Percentiles rank a stretch among this genome's conserved stretches.
Evolutionary conservation across 78 protist genomes (phyloP).

Genomic region (Emiliania huxleyi): DNA sequence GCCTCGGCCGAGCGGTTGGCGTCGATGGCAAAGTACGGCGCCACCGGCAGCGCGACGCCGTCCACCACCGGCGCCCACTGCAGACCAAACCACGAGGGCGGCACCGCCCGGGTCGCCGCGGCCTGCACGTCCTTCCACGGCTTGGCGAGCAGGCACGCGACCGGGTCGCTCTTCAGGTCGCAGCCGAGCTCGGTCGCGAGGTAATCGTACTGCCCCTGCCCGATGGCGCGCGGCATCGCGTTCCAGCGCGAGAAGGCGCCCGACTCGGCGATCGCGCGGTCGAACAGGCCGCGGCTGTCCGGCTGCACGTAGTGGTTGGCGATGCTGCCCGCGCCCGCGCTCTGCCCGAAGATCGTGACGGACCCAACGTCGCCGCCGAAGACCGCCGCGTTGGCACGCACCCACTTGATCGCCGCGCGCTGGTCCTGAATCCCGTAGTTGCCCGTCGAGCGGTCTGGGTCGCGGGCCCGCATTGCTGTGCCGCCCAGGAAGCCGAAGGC

Average conservation of each 20-base stretch:
- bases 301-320: neutral
- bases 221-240: too few species aligned
- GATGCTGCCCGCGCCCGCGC: neutral
- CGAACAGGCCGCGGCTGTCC: neutral
- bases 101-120: too few species aligned
- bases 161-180: too few species aligned
- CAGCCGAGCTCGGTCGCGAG: too few species aligned
- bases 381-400: constrained; percentile 42
- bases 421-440: constrained; percentile 62
- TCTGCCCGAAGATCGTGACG: constrained; percentile 50
- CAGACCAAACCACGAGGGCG: too few species aligned
- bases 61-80: too few species aligned
- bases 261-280: neutral
- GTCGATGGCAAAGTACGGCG: too few species aligned
- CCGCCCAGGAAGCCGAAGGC: neutral
- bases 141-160: too few species aligned
- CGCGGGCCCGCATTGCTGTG: neutral
- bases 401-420: constrained; percentile 44
- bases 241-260: neutral
- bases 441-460: constrained; percentile 15
- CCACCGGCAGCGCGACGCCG: too few species aligned
- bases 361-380: constrained; percentile 59
- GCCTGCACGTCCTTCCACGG: too few species aligned
- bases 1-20: too few species aligned
- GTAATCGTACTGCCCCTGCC: too few species aligned